phyloP scores from a whole-genome alignment of 306 rosid species.

The Inga oerstediana region DNA sequence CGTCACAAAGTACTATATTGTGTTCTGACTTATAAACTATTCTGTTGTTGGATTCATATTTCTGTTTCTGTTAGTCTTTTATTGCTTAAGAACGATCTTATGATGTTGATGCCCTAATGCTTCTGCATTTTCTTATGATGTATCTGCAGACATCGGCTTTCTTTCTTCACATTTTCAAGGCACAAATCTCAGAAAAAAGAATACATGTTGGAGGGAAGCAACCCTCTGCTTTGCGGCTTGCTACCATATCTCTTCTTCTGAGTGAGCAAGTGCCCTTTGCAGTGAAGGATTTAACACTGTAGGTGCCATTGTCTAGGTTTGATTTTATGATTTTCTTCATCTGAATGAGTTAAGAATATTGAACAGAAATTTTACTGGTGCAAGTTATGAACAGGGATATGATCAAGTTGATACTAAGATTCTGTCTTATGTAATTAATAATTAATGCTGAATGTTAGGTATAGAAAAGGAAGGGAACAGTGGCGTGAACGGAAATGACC shows the following conservation, averaged over 20 bases:
- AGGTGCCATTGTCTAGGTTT: constrained; percentile 49
- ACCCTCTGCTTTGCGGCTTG: constrained; percentile 80
- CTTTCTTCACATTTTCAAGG: constrained; percentile 90
- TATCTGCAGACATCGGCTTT: constrained; percentile 84
- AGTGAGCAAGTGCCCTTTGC: constrained; percentile 86
- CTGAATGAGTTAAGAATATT: constrained; percentile 24
- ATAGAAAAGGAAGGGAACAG: not conserved
- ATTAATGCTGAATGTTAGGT: not conserved
- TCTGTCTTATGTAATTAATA: constrained; percentile 11
- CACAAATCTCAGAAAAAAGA: constrained; percentile 75
- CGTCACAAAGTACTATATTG: not conserved
- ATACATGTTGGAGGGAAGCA: constrained; percentile 88
- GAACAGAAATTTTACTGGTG: constrained; percentile 13
- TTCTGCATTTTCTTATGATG: constrained; percentile 15
- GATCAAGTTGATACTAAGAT: not conserved
- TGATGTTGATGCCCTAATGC: constrained; percentile 32
- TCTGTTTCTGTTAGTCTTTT: not conserved
- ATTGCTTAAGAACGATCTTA: constrained; percentile 7
- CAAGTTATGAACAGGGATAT: constrained; percentile 25
- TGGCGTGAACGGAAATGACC: not conserved
- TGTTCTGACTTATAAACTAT: not conserved
- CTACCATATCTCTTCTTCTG: constrained; percentile 73
- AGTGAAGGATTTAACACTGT: constrained; percentile 67
- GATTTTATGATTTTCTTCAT: constrained; percentile 21
- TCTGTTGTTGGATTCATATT: not conserved